Evolutionary conservation across 768 basidiomycete genomes (phyloP), one percentile per base, ranked within the genome.

Genomic region (Neoboletus brunneissimus): DNA sequence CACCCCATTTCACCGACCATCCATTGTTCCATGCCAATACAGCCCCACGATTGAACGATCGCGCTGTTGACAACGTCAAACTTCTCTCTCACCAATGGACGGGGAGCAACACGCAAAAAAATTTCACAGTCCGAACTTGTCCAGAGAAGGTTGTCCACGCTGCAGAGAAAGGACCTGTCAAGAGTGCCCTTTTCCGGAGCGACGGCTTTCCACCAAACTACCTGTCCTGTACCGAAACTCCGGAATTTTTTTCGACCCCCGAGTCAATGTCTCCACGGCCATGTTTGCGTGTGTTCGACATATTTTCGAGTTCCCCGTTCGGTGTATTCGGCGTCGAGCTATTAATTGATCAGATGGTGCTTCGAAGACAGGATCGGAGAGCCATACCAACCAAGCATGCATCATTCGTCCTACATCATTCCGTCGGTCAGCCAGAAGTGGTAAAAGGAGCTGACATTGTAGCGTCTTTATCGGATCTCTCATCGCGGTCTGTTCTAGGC

Each of bases 111-210:
- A 41, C 56, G 35, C 37, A 46, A 41, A 48, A 56, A 15, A 15
- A 15, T 56, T 59, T 69, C 55, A 62, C 58, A 54, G 51, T 55
- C 66, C 58, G 55, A 64, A 57, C 53, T 37, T 23, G 55, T 57
- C 57, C 15, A 59, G 46, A 58, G 51, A 54, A 61, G 46, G 54
- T 23, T 7, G 42, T 51, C 48, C 62, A 64, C 46, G 57, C 55
- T 45, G 62, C 56, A 43, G 8, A 12, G 27, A 31, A 40, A 27
- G 51, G 41, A 48, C 46, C 41, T 48, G 35, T 31, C 53, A 55
- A 2, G 53, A 47, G 54, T 52, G 11, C 47, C 47, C 48, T 59
- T 44, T 47, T 42, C 44, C 32, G 20, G n/a, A 58, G 47, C 20
- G 50, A 53, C 31, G 29, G 40, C n/a, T 23, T 38, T 51, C 41